Conservation (phyloP, 2,329 filamentous ascomycete species). For the Talaromyces sp. region DNA sequence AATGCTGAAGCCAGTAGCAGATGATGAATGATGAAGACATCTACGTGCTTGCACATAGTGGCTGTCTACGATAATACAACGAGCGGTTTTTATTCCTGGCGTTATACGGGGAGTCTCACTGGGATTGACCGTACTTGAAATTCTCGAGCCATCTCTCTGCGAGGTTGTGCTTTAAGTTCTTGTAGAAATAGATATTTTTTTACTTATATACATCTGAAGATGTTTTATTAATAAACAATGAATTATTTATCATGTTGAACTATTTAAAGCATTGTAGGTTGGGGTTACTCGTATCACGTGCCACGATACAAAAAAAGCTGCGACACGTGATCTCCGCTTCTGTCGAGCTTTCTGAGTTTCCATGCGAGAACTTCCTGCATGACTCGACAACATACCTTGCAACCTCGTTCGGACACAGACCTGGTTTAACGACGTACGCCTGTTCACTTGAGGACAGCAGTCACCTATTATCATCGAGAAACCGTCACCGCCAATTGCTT, state of each 20-base stretch:
- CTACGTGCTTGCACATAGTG: constrained; percentile 10
- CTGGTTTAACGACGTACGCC: not conserved
- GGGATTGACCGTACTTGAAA: not conserved
- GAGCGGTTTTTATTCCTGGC: not conserved
- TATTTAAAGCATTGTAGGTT: not conserved
- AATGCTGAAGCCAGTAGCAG: constrained; percentile 33
- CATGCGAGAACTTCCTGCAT: not conserved
- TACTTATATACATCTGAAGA: not conserved
- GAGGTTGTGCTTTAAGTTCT: constrained; percentile 3
- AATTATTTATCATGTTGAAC: not conserved
- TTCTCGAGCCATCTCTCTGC: constrained; percentile 4
- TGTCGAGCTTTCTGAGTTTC: constrained; percentile 11
- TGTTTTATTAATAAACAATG: not conserved
- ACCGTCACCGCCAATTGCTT: not conserved
- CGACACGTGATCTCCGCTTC: constrained; percentile 9
- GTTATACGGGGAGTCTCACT: not conserved
- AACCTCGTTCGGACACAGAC: not conserved
- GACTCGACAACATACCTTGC: not conserved
- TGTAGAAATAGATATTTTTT: constrained; percentile 6
- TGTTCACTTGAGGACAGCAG: not conserved
- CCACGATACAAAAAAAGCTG: not conserved
- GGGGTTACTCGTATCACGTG: not conserved
- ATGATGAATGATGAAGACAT: constrained; percentile 32
- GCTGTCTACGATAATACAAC: constrained; percentile 6
- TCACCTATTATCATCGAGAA: not conserved